These are phyloP conservation scores for Phytophthora europaea DNA, from an alignment of 352 stramenopile species.

Conservation along the genomic window DNA sequence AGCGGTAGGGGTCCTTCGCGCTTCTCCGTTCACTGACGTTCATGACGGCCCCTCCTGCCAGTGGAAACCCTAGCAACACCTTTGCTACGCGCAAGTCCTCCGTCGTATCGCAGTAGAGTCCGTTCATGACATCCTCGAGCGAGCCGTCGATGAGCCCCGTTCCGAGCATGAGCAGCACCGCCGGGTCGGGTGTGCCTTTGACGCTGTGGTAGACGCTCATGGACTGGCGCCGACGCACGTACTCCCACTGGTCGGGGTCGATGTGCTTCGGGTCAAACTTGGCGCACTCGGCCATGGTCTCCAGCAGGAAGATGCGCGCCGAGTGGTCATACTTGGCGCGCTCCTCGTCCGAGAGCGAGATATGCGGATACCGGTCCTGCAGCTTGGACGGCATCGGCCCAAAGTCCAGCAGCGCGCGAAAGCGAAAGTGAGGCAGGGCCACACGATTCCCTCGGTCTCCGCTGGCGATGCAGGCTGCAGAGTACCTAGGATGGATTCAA, in stretches of 20 bases:
- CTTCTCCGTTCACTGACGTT: conserved; percentile 33
- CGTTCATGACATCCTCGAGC: conserved; percentile 46
- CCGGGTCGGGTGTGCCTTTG: conserved; percentile 22
- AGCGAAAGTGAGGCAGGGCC: conserved; percentile 15
- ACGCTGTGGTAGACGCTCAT: conserved; percentile 42
- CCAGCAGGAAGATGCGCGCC: conserved; percentile 33
- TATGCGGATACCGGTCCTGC: conserved; percentile 32
- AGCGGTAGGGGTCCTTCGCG: conserved; percentile 38
- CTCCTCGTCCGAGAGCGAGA: conserved; percentile 35
- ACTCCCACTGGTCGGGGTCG: conserved; percentile 34
- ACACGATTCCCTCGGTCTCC: conserved; percentile 1
- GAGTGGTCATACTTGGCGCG: conserved; percentile 36
- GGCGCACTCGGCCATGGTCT: conserved; percentile 38
- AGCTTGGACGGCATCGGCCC: conserved; percentile 3
- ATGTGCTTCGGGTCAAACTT: conserved; percentile 36
- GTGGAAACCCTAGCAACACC: conserved; percentile 32
- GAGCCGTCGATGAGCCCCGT: conserved; percentile 41
- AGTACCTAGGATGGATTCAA: neutral
- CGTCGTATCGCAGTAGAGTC: conserved; percentile 42
- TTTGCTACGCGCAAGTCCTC: conserved; percentile 34
- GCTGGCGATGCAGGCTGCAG: neutral
- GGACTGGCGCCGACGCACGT: conserved; percentile 28
- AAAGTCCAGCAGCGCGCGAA: neutral
- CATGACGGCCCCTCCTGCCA: conserved; percentile 33
- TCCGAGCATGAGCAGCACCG: conserved; percentile 39